Conservation (phyloP, 441 rosid species). For the Brassica hybrid region DNA sequence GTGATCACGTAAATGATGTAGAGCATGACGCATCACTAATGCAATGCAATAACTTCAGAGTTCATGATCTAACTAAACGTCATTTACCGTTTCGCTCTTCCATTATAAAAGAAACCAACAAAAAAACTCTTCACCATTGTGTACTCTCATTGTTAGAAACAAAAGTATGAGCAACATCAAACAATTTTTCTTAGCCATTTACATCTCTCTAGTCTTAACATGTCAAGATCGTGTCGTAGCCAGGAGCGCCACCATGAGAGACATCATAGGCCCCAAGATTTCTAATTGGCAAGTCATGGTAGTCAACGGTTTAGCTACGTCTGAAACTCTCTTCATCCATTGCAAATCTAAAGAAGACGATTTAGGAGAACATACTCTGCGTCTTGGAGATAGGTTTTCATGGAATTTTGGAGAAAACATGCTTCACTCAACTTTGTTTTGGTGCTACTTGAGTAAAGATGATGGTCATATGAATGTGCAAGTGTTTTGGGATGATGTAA, state of each 20-base stretch:
- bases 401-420: constrained; percentile 45
- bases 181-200: constrained; percentile 8
- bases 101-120: constrained; percentile 21
- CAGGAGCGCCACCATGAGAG: not conserved
- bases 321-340: constrained; percentile 29
- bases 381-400: constrained; percentile 3
- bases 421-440: constrained; percentile 43
- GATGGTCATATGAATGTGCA: constrained; percentile 28
- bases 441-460: constrained; percentile 44
- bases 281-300: constrained; percentile 41
- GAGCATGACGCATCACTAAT: constrained; percentile 24
- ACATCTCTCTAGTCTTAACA: constrained; percentile 6
- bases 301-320: constrained; percentile 35
- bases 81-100: constrained; percentile 17
- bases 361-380: constrained; percentile 38
- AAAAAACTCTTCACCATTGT: not conserved
- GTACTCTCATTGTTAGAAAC: not conserved
- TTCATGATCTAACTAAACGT: not conserved
- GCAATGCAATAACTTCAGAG: constrained; percentile 28
- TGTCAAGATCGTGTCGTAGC: constrained; percentile 14
- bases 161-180: constrained; percentile 27
- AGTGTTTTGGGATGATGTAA: constrained; percentile 49
- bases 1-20: constrained; percentile 16
- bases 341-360: constrained; percentile 50
- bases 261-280: constrained; percentile 24